Conservation (phyloP, 805 yeast species). For the Candida peoriensis region DNA sequence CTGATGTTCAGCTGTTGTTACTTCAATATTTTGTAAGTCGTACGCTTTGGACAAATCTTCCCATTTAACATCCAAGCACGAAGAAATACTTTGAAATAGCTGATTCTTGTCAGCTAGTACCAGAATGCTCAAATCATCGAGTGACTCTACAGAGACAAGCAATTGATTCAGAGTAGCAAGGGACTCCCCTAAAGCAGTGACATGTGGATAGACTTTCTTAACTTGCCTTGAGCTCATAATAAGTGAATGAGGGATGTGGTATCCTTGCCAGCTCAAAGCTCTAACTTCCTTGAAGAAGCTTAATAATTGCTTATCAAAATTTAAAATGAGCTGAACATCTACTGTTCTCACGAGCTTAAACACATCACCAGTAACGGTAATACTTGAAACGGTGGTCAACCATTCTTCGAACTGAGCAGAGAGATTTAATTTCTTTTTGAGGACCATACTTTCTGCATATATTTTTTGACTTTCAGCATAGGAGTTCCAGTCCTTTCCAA, state of each 20-base stretch:
- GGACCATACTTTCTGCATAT: constrained; percentile 39
- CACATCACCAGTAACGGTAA: constrained; percentile 29
- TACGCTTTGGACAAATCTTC: constrained; percentile 41
- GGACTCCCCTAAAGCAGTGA: constrained; percentile 48
- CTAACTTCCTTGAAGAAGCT: constrained; percentile 49
- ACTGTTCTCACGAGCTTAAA: constrained; percentile 31
- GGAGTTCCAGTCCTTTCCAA: constrained; percentile 57
- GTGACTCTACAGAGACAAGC: constrained; percentile 26
- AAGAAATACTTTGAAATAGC: constrained; percentile 29
- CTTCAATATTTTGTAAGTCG: constrained; percentile 37
- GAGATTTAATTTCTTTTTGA: constrained; percentile 43
- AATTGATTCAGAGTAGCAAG: constrained; percentile 35
- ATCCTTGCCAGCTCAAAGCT: constrained; percentile 43
- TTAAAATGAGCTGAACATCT: constrained; percentile 35
- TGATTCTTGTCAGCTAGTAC: constrained; percentile 30
- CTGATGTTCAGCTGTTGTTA: constrained; percentile 26
- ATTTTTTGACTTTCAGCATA: constrained; percentile 67
- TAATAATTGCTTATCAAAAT: constrained; percentile 43
- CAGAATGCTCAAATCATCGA: constrained; percentile 38
- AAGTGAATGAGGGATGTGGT: constrained; percentile 52
- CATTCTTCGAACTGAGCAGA: constrained; percentile 41
- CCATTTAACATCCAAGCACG: constrained; percentile 47
- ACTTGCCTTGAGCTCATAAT: constrained; percentile 43
- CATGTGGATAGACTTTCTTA: constrained; percentile 51
- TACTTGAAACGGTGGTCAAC: constrained; percentile 31